Evolutionary conservation across 495 filamentous ascomycete genomes (phyloP), one percentile per base, ranked within the genome.

Genomic region (Elasticomyces elasticus): DNA sequence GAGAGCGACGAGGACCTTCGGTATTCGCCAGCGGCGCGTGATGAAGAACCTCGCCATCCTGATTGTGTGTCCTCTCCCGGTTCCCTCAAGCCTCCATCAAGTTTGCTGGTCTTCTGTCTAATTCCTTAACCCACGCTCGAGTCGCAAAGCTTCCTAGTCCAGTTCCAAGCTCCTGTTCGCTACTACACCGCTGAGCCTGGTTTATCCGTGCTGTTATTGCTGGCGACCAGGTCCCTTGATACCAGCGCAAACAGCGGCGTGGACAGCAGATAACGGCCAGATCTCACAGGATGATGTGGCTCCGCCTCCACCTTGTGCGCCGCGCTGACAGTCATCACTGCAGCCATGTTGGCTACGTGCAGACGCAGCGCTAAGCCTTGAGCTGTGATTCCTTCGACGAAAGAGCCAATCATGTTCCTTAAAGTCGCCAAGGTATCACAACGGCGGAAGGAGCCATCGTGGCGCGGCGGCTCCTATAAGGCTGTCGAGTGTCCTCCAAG

Each of bases 21-120:
- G 80, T 23, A 76, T 74, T 55, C 79, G 80, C 82, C 88, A 90
- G 68, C 74, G 70, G 66, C 78, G 71, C 40, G 74, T 6, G 59
- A 69, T 24, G 49, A 51, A 52, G 28, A 56, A 19, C 2, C 30
- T 9, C 19, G 25, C 25, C 30, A 51, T 37, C 33, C n/a, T 49
- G 3, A 37, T n/a, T 37, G 31, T n/a, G n/a, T n/a, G n/a, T n/a
- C n/a, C n/a, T n/a, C n/a, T n/a, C n/a, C n/a, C n/a, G n/a, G n/a
- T n/a, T n/a, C n/a, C n/a, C n/a, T n/a, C n/a, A n/a, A n/a, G 35
- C 35, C 4, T 2, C 19, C 35, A 5, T 40, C 35, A 40, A 13
- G 35, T 5, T 17, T 40, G 13, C n/a, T n/a, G n/a, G n/a, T 40
- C 35, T 33, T 33, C 35, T 40, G 35, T 40, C 12, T 17, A 12